Percentiles rank a stretch among this genome's conserved stretches.
Conservation (phyloP, 1,284 basidiomycete species). For the Entoloma clypeatum region DNA sequence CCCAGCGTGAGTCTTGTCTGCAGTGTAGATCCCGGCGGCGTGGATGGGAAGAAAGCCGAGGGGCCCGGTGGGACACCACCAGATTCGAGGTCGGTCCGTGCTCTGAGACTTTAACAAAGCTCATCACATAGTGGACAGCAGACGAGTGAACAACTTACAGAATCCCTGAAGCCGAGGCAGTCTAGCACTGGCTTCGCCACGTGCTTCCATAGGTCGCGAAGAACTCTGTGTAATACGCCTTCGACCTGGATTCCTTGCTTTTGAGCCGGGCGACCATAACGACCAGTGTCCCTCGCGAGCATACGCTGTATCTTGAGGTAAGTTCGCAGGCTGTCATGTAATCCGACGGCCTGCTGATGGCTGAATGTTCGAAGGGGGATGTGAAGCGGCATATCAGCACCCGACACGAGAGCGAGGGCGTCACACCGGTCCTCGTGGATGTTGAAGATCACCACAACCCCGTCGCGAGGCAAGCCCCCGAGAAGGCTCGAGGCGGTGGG, state of each 20-base stretch:
- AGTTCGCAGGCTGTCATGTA: neutral
- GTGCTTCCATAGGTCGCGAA: too few relatives aligned
- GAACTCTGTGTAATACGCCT: too few relatives aligned
- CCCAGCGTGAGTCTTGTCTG: neutral
- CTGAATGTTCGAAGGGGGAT: slow-evolving; percentile 5
- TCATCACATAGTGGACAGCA: too few relatives aligned
- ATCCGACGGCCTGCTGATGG: neutral
- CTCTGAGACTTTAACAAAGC: too few relatives aligned
- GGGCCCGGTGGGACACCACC: too few relatives aligned
- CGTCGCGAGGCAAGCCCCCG: slow-evolving; percentile 10
- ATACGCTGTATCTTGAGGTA: neutral
- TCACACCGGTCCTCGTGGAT: slow-evolving; percentile 13
- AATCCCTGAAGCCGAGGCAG: too few relatives aligned
- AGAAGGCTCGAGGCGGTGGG: slow-evolving; percentile 10
- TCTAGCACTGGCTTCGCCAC: too few relatives aligned
- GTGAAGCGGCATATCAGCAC: slow-evolving; percentile 8
- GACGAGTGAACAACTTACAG: too few relatives aligned
- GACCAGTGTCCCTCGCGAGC: neutral
- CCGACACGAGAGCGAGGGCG: slow-evolving; percentile 14
- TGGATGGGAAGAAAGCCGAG: neutral
- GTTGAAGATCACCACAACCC: slow-evolving; percentile 17
- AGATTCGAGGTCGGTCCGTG: too few relatives aligned
- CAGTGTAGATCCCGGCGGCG: too few relatives aligned
- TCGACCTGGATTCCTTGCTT: too few relatives aligned
- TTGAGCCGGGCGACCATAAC: neutral